Evolutionary conservation across 2,329 filamentous ascomycete species (phyloP).

Genomic region (Venturia pyrina): DNA sequence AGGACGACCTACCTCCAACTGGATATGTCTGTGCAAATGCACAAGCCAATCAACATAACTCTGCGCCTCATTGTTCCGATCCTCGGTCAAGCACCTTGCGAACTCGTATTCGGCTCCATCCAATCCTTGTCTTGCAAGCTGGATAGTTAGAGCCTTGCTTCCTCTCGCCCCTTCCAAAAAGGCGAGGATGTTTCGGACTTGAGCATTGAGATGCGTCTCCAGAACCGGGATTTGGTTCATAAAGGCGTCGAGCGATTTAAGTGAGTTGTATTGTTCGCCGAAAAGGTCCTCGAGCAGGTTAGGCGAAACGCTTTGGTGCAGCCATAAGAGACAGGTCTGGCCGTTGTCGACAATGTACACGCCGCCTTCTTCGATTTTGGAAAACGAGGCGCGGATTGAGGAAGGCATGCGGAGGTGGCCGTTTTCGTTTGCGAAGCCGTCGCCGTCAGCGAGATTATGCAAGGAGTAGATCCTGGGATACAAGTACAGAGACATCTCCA

Average conservation of each 20-base stretch:
- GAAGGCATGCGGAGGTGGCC: constrained; percentile 81
- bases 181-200: constrained; percentile 86
- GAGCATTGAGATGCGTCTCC: constrained; percentile 85
- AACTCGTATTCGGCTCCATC: constrained; percentile 97
- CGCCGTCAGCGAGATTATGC: constrained; percentile 76
- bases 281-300: constrained; percentile 88
- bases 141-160: constrained; percentile 78
- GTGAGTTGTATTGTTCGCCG: constrained; percentile 58
- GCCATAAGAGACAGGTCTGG: constrained; percentile 82
- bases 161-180: constrained; percentile 73
- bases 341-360: constrained; percentile 95
- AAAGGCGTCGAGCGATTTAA: constrained; percentile 74
- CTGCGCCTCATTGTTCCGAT: constrained; percentile 94
- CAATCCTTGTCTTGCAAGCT: constrained; percentile 82
- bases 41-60: constrained; percentile 99
- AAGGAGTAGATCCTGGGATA: constrained; percentile 90
- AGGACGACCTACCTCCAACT: constrained; percentile 55
- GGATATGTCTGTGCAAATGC: constrained; percentile 84
- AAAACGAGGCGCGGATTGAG: constrained; percentile 71
- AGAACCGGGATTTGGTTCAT: constrained; percentile 70
- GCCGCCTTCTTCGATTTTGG: constrained; percentile 81
- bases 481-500: constrained; percentile 81
- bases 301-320: constrained; percentile 84
- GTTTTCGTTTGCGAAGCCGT: constrained; percentile 88
- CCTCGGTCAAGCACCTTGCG: constrained; percentile 80